Percentiles rank a stretch among this genome's conserved stretches.
phyloP scores from a whole-genome alignment of 2,329 filamentous ascomycete genomes.

The Fusarium veterinarium region DNA sequence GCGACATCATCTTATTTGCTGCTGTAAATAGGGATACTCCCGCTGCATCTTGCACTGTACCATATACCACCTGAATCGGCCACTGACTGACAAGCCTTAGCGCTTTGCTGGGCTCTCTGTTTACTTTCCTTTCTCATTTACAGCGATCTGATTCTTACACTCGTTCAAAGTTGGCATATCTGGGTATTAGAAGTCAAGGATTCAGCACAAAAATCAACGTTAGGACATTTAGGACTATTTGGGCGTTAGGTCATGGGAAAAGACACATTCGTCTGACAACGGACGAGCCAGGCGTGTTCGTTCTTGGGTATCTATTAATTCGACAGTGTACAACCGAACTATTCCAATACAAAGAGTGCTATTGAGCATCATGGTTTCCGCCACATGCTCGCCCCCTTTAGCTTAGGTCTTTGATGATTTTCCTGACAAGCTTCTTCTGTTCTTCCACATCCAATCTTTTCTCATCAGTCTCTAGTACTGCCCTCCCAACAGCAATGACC shows the following conservation, averaged over 20 bases:
- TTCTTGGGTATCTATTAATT: conserved; percentile 45
- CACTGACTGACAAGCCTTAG: background rate
- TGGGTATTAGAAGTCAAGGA: conserved; percentile 31
- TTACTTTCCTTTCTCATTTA: conserved; percentile 9
- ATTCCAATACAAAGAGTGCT: conserved; percentile 38
- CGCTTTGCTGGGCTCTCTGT: background rate
- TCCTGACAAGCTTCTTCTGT: conserved; percentile 77
- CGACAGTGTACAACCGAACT: conserved; percentile 32
- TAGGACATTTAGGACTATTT: conserved; percentile 21
- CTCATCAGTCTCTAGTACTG: conserved; percentile 82
- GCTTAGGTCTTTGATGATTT: conserved; percentile 69
- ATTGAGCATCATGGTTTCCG: conserved; percentile 22
- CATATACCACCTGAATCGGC: background rate
- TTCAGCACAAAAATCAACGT: conserved; percentile 26
- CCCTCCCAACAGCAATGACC: conserved; percentile 81
- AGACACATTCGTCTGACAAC: conserved; percentile 28
- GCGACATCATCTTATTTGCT: background rate
- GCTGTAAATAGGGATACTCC: background rate
- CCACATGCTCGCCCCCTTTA: conserved; percentile 45
- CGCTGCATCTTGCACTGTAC: conserved; percentile 1
- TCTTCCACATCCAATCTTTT: conserved; percentile 70
- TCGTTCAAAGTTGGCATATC: conserved; percentile 34
- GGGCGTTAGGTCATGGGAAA: conserved; percentile 40
- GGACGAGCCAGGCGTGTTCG: conserved; percentile 36
- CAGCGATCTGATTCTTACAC: conserved; percentile 36